Base-by-base conservation (phyloP, 2,329 filamentous ascomycete genomes). In the Neurospora sp. region DNA sequence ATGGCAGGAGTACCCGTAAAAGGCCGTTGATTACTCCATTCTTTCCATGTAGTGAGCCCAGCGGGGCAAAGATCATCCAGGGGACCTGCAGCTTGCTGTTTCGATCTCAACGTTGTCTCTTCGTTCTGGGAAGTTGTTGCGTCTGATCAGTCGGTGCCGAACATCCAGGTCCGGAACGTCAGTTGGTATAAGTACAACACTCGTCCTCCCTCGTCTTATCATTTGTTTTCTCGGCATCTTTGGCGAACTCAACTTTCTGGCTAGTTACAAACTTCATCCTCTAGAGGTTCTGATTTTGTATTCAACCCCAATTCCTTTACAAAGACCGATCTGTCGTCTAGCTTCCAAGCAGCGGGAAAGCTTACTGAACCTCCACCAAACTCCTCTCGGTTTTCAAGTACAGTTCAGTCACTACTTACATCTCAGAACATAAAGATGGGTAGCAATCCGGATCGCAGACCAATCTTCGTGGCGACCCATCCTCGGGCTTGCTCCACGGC, bases 401-500 rank as follows among this genome's bases (percentile, higher is more conserved):
- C 13, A 33, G 23, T 62, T 8, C 52, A 62, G 52, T 33, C 15
- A 62, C 23, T 39, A 28, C 11, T 40, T 17, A 13, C n/a, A 15
- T 67, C 36, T 28, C 17, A 33, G 36, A 58, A 40, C 62, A 39
- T 66, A 67, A 89, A 90, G 75, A 86, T 62, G 52, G 4, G 7
- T 7, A 62, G 28, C 52, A 62, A 1, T 33, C 7, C 52, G 52
- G 52, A 33, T n/a, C 52, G 83, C 79, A 96, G 90, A 78, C 91
- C 92, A 46, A 92, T 98, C 80, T 98, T 98, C 80, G 90, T 96
- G 77, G 93, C 91, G 70, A 98, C 96, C 76, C 95, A 98, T 81
- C 96, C 96, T 42, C 87, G 96, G 81, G 93, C 95, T 74, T 97
- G 94, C 84, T 97, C 94, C 70, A 98, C 96, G 67, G 96, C 96